Evolutionary conservation across 169 alveolate species (phyloP).

Genomic region (Plasmodium inui): DNA sequence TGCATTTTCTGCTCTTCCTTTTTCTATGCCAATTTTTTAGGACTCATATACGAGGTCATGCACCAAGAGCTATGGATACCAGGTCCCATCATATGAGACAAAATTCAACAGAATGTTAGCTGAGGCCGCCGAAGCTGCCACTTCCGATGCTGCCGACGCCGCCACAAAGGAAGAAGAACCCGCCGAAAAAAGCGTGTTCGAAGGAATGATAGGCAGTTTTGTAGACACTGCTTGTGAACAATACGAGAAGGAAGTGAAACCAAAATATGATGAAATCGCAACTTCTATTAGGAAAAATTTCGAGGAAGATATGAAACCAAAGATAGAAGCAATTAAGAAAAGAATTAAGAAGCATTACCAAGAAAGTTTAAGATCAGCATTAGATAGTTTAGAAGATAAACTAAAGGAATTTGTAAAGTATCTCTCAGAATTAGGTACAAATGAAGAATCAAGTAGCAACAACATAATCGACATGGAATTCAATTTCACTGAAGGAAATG

Average conservation of each 20-base stretch:
- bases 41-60: neutral
- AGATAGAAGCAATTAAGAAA: conserved; percentile 8
- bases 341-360: neutral
- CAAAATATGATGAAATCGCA: conserved; percentile 1
- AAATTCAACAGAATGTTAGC: conserved; percentile 7
- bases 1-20: neutral
- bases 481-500: neutral
- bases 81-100: neutral
- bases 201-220: neutral
- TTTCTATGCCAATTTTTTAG: neutral
- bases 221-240: neutral
- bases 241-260: neutral
- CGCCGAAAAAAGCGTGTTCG: neutral
- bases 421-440: neutral
- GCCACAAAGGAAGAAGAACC: neutral
- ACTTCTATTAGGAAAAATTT: neutral
- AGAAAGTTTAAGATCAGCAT: neutral
- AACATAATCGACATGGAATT: neutral
- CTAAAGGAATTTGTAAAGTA: conserved; percentile 8
- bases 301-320: conserved; percentile 12
- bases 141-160: neutral
- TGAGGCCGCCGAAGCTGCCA: neutral
- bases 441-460: neutral
- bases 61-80: neutral
- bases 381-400: conserved; percentile 1